These are phyloP conservation scores for Fragaria nilgerrensis DNA, from an alignment of 306 rosid genomes.

Conservation along the genomic window DNA sequence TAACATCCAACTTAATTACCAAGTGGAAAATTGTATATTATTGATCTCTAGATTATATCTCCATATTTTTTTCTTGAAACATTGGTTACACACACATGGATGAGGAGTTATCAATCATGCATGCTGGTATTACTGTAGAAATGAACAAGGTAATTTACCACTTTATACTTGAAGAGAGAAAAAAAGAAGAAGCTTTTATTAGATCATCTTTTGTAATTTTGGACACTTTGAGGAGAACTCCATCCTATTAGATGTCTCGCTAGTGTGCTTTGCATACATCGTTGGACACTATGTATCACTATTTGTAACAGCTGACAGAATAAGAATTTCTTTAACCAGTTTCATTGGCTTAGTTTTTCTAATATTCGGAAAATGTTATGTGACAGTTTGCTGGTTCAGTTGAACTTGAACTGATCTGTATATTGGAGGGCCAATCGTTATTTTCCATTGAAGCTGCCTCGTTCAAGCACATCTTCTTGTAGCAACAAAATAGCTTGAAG, in stretches of 20 bases:
- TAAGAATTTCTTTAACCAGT: background rate
- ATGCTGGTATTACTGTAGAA: background rate
- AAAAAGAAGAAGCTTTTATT: background rate
- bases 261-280: background rate
- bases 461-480: background rate
- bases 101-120: background rate
- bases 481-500: background rate
- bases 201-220: background rate
- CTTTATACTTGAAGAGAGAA: background rate
- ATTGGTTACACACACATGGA: background rate
- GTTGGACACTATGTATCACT: background rate
- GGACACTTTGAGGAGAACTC: background rate
- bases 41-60: background rate
- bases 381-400: constrained; percentile 34
- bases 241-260: background rate
- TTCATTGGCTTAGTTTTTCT: background rate
- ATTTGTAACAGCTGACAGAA: background rate
- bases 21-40: background rate
- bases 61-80: background rate
- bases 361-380: background rate
- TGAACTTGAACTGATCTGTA: constrained; percentile 19
- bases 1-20: background rate
- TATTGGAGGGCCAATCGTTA: background rate
- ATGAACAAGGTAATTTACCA: background rate
- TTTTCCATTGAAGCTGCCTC: background rate